Evolutionary conservation across 192 early-diverging fungal species (phyloP), one percentile per base, ranked within the genome.

Genomic region (Coemansia sp.): DNA sequence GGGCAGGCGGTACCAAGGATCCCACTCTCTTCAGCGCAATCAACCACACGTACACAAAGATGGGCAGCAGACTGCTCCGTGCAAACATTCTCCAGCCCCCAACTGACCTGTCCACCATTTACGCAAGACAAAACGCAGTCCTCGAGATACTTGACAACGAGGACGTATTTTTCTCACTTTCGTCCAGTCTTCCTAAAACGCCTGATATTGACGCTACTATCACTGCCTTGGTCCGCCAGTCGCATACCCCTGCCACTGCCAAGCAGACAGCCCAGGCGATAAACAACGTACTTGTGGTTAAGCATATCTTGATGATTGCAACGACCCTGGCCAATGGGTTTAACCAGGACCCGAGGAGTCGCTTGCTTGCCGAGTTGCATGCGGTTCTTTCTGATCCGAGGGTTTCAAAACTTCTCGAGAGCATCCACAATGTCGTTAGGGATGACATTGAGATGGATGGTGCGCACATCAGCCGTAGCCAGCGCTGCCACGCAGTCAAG

Each of bases 401-500:
- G 0, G 50, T 80, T 13, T 52, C 25, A 7, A 62, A 65, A 6
- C 67, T 91, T 13, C 60, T 73, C 25, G 65, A 74, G 6, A 57
- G 67, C 2, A 88, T 92, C 19, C 77, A 90, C 36, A 64, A 74
- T 36, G 82, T 87, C 19, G 85, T 96, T 19, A 85, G 94, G 55
- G 81, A 84, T n/a, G 89, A 91, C 31, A 64, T 91, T 4, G 72
- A 79, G 0, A 75, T 83, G 48, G 87, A 92, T 65, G 94, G 89
- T 64, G 76, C 89, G n/a, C 67, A 92, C 19, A 89, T 87, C 31
- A 64, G 92, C 33, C 80, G 88, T 36, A 92, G 93, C 62, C 94
- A 94, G 72, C 82, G 91, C 27, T 93, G 92, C 59, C 92, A 93
- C 66, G 91, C 92, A 5, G 87, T 95, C 34, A 93, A 91, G 75